These are phyloP conservation scores for Bipolaris bicolor DNA, from an alignment of 2,329 filamentous ascomycete species.

Conservation along the genomic window DNA sequence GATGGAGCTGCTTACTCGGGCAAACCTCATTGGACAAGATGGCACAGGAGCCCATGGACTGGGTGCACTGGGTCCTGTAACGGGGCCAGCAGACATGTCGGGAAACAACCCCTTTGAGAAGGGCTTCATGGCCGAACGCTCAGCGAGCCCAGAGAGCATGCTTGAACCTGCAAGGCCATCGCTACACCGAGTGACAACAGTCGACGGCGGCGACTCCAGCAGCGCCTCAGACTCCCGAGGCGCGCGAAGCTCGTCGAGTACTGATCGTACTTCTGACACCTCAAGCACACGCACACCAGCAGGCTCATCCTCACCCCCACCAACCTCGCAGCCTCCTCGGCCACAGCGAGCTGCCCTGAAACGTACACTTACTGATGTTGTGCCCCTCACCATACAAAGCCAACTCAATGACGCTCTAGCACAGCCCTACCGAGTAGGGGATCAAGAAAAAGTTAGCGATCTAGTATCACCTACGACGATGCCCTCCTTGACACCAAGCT, in stretches of 20 bases:
- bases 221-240: slow-evolving; percentile 21
- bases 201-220: slow-evolving; percentile 14
- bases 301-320: slow-evolving; percentile 27
- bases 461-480: slow-evolving; percentile 56
- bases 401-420: slow-evolving; percentile 85
- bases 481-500: slow-evolving; percentile 44
- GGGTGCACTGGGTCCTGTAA: slow-evolving; percentile 69
- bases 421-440: slow-evolving; percentile 74
- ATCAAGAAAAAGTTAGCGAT: slow-evolving; percentile 51
- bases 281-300: slow-evolving; percentile 27
- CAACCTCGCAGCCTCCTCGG: slow-evolving; percentile 30
- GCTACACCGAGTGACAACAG: slow-evolving; percentile 21
- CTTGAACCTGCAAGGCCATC: slow-evolving; percentile 29
- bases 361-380: slow-evolving; percentile 85
- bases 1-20: slow-evolving; percentile 84
- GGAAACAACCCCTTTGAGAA: slow-evolving; percentile 84
- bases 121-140: slow-evolving; percentile 68
- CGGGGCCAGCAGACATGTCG: slow-evolving; percentile 75
- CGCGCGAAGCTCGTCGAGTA: slow-evolving; percentile 24
- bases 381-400: slow-evolving; percentile 75
- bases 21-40: slow-evolving; percentile 76
- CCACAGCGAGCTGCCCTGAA: slow-evolving; percentile 70
- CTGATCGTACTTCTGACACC: slow-evolving; percentile 31
- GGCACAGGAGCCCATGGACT: slow-evolving; percentile 61
- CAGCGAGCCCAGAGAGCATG: slow-evolving; percentile 54